Conservation (phyloP, 805 yeast genomes). For the Metschnikowia drakensbergensis region DNA sequence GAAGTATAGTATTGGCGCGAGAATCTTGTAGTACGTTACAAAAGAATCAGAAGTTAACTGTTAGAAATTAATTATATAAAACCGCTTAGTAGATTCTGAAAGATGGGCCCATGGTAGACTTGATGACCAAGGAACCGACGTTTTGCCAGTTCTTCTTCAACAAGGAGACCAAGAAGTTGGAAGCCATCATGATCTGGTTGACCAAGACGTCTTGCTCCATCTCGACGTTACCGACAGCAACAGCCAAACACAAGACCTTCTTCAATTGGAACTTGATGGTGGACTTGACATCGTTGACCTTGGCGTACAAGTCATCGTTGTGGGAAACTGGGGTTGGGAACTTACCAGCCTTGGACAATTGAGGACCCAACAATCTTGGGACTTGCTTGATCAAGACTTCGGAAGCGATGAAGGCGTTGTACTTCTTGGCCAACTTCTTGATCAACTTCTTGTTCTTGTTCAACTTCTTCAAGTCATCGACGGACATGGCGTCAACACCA, state of each 20-base stretch:
- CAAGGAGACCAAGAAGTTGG: conserved; percentile 98
- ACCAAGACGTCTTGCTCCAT: conserved; percentile 96
- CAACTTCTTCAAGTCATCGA: conserved; percentile 98
- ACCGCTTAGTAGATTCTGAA: conserved; percentile 90
- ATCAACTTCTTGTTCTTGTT: conserved; percentile 99
- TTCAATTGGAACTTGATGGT: conserved; percentile 99
- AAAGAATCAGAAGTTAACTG: neutral
- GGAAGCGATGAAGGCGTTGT: conserved; percentile 99
- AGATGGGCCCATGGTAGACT: conserved; percentile 99
- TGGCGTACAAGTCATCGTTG: conserved; percentile 94
- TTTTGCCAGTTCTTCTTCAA: conserved; percentile 99
- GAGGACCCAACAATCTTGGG: conserved; percentile 99
- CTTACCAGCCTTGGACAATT: conserved; percentile 99
- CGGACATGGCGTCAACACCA: conserved; percentile 99
- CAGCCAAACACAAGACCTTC: conserved; percentile 99
- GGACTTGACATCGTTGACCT: conserved; percentile 96
- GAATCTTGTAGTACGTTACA: neutral
- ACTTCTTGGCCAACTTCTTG: conserved; percentile 99
- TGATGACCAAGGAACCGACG: conserved; percentile 98
- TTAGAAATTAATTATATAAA: neutral
- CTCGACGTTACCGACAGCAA: conserved; percentile 99
- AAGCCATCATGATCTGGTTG: conserved; percentile 97
- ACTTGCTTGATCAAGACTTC: conserved; percentile 99
- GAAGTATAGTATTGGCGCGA: neutral
- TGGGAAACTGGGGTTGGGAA: conserved; percentile 99